phyloP scores from a whole-genome alignment of 179 eudicot genomes.

The Carnegiea gigantea region DNA sequence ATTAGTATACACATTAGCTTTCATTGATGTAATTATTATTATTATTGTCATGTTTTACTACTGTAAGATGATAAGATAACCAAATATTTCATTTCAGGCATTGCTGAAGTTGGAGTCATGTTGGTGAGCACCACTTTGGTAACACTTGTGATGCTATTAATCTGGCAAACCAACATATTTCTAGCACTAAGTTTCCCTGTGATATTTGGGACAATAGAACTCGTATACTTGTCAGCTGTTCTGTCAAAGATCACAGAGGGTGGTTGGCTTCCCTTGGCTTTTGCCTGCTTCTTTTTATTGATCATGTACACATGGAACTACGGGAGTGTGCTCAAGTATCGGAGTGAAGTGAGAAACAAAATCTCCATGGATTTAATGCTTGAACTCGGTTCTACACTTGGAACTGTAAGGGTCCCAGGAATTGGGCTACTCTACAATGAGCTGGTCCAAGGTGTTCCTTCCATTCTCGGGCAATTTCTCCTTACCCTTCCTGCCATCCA shows the following conservation, averaged over 20 bases:
- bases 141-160: conserved; percentile 91
- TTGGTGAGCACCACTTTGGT: conserved; percentile 86
- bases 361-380: conserved; percentile 73
- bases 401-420: conserved; percentile 79
- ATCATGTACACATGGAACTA: conserved; percentile 95
- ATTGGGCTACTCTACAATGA: conserved; percentile 81
- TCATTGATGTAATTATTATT: no score
- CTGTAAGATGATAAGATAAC: background rate
- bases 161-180: conserved; percentile 81
- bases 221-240: conserved; percentile 78
- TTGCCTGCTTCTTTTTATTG: conserved; percentile 64
- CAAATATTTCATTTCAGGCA: conserved; percentile 50
- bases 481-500: conserved; percentile 83
- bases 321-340: conserved; percentile 85
- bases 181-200: conserved; percentile 69
- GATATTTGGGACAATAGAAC: conserved; percentile 72
- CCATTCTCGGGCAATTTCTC: conserved; percentile 72
- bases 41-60: background rate
- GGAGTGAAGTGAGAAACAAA: conserved; percentile 68
- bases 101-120: conserved; percentile 98
- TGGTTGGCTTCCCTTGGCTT: conserved; percentile 93
- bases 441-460: conserved; percentile 86
- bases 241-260: conserved; percentile 78
- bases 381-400: conserved; percentile 76
- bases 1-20: background rate